phyloP scores from a whole-genome alignment of 2,329 filamentous ascomycete genomes.

The Lecanoromycetidae sp. region DNA sequence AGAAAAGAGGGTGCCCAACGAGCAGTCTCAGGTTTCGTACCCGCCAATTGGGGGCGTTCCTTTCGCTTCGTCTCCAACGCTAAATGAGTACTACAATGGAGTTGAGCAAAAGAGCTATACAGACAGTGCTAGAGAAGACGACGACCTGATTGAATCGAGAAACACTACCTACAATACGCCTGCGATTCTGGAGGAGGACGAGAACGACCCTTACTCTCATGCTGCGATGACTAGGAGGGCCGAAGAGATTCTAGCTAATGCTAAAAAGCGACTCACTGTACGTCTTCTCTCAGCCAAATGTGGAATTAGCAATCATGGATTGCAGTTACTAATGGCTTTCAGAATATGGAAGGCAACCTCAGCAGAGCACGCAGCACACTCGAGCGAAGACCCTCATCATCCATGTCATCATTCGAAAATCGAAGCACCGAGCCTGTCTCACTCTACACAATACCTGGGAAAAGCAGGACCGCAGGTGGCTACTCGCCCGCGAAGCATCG shows the following conservation, averaged over 20 bases:
- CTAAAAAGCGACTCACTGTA: conserved; percentile 78
- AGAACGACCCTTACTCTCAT: conserved; percentile 47
- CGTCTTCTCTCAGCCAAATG: too few relatives aligned
- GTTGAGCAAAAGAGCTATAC: conserved; percentile 2
- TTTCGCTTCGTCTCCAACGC: conserved; percentile 15
- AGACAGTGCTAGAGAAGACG: conserved; percentile 7
- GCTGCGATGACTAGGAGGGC: conserved; percentile 68
- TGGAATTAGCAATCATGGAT: too few relatives aligned
- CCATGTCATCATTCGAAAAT: conserved; percentile 34
- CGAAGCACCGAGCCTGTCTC: conserved; percentile 28
- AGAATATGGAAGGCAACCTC: conserved; percentile 92
- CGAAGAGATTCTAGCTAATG: conserved; percentile 83
- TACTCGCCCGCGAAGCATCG: conserved; percentile 16
- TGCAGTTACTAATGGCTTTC: conserved; percentile 21
- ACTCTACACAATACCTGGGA: conserved; percentile 12
- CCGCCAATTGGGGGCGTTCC: conserved; percentile 2
- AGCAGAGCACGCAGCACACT: conserved; percentile 63
- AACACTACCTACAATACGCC: conserved; percentile 8
- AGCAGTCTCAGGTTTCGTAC: conserved; percentile 6
- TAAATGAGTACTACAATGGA: conserved; percentile 2
- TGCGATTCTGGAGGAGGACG: conserved; percentile 16
- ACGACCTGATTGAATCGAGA: background rate
- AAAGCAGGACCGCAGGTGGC: conserved; percentile 10
- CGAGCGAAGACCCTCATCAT: conserved; percentile 39
- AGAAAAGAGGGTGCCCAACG: background rate